Conservation (phyloP, 768 basidiomycete species). For the Suillus clintonianus region DNA sequence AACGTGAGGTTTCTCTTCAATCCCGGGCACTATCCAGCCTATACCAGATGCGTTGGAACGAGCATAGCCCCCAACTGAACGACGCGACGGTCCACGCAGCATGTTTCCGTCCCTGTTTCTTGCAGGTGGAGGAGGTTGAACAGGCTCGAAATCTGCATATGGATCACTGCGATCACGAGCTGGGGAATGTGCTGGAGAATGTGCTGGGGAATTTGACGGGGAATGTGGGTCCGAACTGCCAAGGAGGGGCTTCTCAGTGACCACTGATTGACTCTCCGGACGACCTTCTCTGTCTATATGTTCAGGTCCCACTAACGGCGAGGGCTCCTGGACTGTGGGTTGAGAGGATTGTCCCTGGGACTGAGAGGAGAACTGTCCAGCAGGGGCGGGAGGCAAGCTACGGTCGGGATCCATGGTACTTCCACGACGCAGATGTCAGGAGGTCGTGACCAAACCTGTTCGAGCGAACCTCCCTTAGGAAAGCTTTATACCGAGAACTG, state of each 20-base stretch:
- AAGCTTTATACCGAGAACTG: conserved; percentile 1
- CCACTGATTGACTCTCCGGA: conserved; percentile 2
- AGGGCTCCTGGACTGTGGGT: neutral
- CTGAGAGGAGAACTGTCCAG: conserved; percentile 3
- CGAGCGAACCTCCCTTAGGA: neutral
- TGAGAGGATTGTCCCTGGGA: neutral
- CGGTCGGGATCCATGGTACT: conserved; percentile 18
- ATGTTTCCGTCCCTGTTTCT: conserved; percentile 19
- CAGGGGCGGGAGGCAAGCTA: neutral
- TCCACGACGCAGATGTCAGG: neutral
- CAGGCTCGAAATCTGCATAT: conserved; percentile 9
- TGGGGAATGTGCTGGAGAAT: too few relatives aligned
- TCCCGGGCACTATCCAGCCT: conserved; percentile 28
- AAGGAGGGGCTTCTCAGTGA: conserved; percentile 10
- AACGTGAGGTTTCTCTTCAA: conserved; percentile 20
- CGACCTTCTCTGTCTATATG: conserved; percentile 1
- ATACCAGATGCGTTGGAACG: conserved; percentile 9
- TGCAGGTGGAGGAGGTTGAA: conserved; percentile 1
- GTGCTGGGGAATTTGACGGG: too few relatives aligned
- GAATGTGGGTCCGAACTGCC: too few relatives aligned
- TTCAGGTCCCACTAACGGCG: conserved; percentile 7
- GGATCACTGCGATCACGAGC: conserved; percentile 6
- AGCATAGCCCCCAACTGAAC: neutral
- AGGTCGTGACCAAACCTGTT: neutral
- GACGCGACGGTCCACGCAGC: conserved; percentile 13